Base-by-base conservation (phyloP, 345 rosid species). In the Bruguiera gymnorhiza region DNA sequence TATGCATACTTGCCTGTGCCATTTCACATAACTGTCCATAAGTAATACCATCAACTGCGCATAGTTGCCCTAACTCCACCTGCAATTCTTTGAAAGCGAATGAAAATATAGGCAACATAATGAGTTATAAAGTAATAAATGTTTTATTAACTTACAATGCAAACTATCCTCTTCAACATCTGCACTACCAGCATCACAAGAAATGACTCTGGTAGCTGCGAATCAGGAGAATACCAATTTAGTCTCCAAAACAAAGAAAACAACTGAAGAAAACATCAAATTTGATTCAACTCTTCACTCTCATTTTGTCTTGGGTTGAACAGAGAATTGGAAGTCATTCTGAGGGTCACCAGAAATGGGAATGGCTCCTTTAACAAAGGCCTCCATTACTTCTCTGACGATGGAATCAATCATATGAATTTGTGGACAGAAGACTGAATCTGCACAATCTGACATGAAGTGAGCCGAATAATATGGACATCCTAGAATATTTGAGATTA, bases 291-390 rank as follows among this genome's bases (percentile, higher is more conserved):
- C 37, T 5, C 37, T 1, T 34, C 37, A 34, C 3, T 58, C 73
- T 57, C 55, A 50, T 63, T 63, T 57, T 8, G 5, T 62, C 21
- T 48, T 46, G 27, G 24, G 46, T 23, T 34, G 60, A 73, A 69
- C 13, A 32, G 26, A 71, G 63, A 29, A 29, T 60, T 60, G 63
- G 39, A 73, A 53, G 31, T 70, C 93, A 73, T 89, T 89, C 98
- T 94, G 98, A 63, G 95, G 97, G 89, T 94, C 98, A 72, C 91
- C 98, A 70, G 89, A 87, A 72, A 94, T 72, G 73, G 91, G 67
- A 75, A 91, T 86, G 31, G 97, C 91, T 84, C 90, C 97, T 88
- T 87, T 48, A 94, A 34, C 37, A 34, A 6, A 5, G 6, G 7
- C 88, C 60, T 89, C 97, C 86, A 94, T 89, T 66, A 96, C 97